Base-by-base conservation (phyloP, 2,329 filamentous ascomycete genomes). In the Pestalotiopsis sp. region DNA sequence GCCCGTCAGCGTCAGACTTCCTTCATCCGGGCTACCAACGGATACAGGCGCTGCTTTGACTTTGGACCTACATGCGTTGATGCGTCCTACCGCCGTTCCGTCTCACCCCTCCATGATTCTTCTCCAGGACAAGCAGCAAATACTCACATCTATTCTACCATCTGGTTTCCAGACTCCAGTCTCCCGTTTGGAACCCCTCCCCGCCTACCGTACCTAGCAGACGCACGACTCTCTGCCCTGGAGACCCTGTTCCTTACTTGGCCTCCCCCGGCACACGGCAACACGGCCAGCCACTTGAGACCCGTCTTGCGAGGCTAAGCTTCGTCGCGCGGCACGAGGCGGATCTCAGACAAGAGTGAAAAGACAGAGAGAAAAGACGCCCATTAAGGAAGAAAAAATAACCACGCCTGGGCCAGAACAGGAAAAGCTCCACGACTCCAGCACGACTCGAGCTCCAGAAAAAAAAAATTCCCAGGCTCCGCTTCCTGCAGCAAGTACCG, bases 401-500 rank as follows among this genome's bases (percentile, higher is more conserved):
- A 20, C 17, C 45, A 20, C 45, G 23, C 25, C 23, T 31, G 20
- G 59, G 13, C 20, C 39, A 64, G 39, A 64, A 41, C 41, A 64
- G 61, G 39, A 64, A 64, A 64, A 38, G 61, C 20, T 2, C 49
- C 61, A 45, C 61, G 59, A 41, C 41, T 64, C 31, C 31, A 36
- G 31, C 61, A 62, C 57, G 59, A 62, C 59, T 36, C 38, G 23
- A 64, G 61, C 61, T 49, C 61, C 61, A 58, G 56, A 20, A 58
- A 27, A 58, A n/a, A 49, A 20, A 36, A 36, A 13, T 23, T 20
- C 7, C 7, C 13, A 31, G 59, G 59, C 25, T 36, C 59, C 59
- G 59, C 59, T 62, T 52, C 45, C 17, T n/a, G 14, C 17, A 17
- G 59, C 14, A 39, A 64, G 61, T 64, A 64, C 61, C 61, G 23